A percentile compares a stretch with the other conserved stretches of the same genome.
These are phyloP conservation scores for Psilocybe mexicana DNA, from an alignment of 1,284 basidiomycete species.

Conservation along the genomic window DNA sequence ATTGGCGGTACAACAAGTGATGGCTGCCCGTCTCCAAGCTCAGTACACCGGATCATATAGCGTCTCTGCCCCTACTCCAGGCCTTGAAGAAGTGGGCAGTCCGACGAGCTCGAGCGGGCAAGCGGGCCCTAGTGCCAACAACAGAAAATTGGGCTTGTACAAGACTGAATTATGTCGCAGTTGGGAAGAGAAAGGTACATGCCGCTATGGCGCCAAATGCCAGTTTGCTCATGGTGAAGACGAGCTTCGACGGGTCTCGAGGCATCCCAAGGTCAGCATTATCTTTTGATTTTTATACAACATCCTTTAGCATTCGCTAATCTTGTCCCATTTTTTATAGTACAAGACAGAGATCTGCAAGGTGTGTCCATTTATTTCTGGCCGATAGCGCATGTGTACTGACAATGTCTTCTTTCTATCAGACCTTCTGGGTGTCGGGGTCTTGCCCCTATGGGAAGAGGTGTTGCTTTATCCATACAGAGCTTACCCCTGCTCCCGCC, in stretches of 20 bases:
- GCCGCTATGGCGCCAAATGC: slow-evolving; percentile 84
- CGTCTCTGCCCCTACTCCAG: slow-evolving; percentile 30
- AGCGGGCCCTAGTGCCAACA: slow-evolving; percentile 81
- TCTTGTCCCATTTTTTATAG: slow-evolving; percentile 36
- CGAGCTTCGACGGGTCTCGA: slow-evolving; percentile 76
- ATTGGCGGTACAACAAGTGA: slow-evolving; percentile 54
- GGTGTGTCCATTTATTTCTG: slow-evolving; percentile 41
- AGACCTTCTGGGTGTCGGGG: slow-evolving; percentile 91
- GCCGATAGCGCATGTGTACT: slow-evolving; percentile 9
- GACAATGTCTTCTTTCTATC: slow-evolving; percentile 17
- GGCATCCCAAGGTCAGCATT: slow-evolving; percentile 79
- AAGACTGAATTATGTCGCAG: slow-evolving; percentile 91
- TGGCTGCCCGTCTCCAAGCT: slow-evolving; percentile 55
- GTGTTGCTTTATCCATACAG: slow-evolving; percentile 89
- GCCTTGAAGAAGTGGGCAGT: slow-evolving; percentile 39
- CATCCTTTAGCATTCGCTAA: slow-evolving; percentile 12
- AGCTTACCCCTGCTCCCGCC: slow-evolving; percentile 58
- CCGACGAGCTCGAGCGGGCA: slow-evolving; percentile 42
- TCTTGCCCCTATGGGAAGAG: slow-evolving; percentile 89
- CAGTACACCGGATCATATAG: slow-evolving; percentile 64
- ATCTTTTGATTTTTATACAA: not conserved
- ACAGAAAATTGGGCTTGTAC: slow-evolving; percentile 85
- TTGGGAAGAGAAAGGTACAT: slow-evolving; percentile 92
- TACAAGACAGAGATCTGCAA: slow-evolving; percentile 93
- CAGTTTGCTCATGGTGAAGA: slow-evolving; percentile 91